Percentiles rank a stretch among this genome's conserved stretches.
phyloP scores from a whole-genome alignment of 345 rosid species.

The Populus davidiana region DNA sequence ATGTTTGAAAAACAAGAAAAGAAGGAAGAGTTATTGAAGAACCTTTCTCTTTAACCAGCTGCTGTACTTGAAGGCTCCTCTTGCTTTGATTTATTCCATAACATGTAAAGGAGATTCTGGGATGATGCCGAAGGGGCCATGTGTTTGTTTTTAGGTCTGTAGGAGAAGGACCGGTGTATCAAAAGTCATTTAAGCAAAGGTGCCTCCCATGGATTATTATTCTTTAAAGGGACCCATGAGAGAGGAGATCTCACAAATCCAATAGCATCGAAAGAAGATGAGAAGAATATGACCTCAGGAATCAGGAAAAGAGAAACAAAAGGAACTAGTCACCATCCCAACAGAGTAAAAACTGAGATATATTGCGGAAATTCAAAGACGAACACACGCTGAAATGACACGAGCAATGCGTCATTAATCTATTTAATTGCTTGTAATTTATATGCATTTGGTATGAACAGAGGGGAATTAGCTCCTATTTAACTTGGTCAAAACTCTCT shows the following conservation, averaged over 20 bases:
- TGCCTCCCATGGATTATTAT: conserved; percentile 61
- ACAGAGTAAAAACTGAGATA: conserved; percentile 15
- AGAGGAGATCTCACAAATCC: conserved; percentile 38
- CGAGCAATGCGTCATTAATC: conserved; percentile 38
- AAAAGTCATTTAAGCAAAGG: conserved; percentile 56
- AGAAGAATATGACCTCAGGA: conserved; percentile 46
- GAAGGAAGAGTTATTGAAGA: conserved; percentile 42
- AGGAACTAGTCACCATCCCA: conserved; percentile 44
- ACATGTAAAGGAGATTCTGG: conserved; percentile 69
- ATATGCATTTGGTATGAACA: neutral
- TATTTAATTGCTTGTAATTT: neutral
- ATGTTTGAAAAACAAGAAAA: conserved; percentile 76
- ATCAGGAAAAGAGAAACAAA: conserved; percentile 43
- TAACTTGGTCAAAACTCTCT: neutral
- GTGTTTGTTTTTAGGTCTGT: conserved; percentile 27
- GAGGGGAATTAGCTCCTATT: conserved; percentile 11
- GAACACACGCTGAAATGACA: conserved; percentile 31
- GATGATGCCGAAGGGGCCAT: conserved; percentile 51
- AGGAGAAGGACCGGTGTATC: conserved; percentile 54
- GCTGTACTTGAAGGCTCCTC: conserved; percentile 48
- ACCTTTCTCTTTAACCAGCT: conserved; percentile 60
- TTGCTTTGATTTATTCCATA: conserved; percentile 52
- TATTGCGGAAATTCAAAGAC: conserved; percentile 14
- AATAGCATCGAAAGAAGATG: conserved; percentile 39
- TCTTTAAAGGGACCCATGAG: conserved; percentile 52